A percentile compares a stretch with the other conserved stretches of the same genome.
These are phyloP conservation scores for Ophiostoma populinum DNA, from an alignment of 2,329 filamentous ascomycete genomes.

Conservation along the genomic window DNA sequence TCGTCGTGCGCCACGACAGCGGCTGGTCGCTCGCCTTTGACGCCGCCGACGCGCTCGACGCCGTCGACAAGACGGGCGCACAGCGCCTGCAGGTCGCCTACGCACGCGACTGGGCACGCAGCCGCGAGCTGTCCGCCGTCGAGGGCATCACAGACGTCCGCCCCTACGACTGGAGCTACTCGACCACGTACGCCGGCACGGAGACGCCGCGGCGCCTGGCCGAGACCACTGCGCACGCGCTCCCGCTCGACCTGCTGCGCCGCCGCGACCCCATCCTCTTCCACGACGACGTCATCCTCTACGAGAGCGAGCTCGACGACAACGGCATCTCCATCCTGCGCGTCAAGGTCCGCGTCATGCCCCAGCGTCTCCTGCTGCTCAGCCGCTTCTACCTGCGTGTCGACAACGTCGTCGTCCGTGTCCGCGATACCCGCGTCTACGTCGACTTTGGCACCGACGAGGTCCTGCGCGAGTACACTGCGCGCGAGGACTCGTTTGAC, in stretches of 20 bases:
- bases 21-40: conserved; percentile 70
- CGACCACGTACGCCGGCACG: conserved; percentile 69
- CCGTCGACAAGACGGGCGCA: conserved; percentile 82
- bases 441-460: conserved; percentile 68
- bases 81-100: conserved; percentile 89
- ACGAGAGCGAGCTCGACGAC: conserved; percentile 94
- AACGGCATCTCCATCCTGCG: conserved; percentile 86
- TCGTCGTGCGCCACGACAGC: conserved; percentile 54
- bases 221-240: conserved; percentile 17
- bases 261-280: conserved; percentile 87
- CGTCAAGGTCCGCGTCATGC: conserved; percentile 88
- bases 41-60: conserved; percentile 72
- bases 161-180: conserved; percentile 97
- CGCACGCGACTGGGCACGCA: conserved; percentile 64
- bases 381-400: conserved; percentile 82
- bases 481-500: conserved; percentile 68
- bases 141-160: conserved; percentile 86
- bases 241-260: conserved; percentile 75
- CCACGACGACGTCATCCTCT: conserved; percentile 90
- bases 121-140: conserved; percentile 56
- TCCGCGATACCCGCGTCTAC: conserved; percentile 82
- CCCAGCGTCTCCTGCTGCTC: conserved; percentile 68
- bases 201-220: conserved; percentile 11
- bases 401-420: conserved; percentile 72
- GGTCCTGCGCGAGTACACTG: conserved; percentile 77